Evolutionary conservation across 1,284 basidiomycete genomes (phyloP), one percentile per base, ranked within the genome.

Genomic region (Acaromyces ingoldii): DNA sequence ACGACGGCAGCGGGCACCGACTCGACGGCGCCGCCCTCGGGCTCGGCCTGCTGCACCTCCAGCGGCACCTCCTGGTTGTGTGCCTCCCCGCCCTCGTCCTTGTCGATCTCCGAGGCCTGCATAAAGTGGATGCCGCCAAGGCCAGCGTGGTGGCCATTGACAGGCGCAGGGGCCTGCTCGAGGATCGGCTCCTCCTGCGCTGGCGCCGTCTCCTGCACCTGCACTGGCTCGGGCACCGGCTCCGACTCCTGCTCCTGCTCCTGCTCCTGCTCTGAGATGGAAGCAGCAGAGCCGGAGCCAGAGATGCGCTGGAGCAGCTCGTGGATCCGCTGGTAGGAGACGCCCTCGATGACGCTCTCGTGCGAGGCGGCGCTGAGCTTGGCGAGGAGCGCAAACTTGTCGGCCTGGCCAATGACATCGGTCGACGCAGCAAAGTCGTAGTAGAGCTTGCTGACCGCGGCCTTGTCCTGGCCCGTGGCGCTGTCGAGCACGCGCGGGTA

Each of bases 21-120:
- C 17, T 45, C 42, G 15, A 25, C 42, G 10, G 42, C 42, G 19
- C 42, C 42, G 6, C 42, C 42, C 34, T 45, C 42, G 11, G 42
- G 42, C 24, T 45, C 42, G 17, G 24, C 42, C 34, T 45, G 42
- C 13, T 45, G n/a, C 3, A 45, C 15, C 15, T 45, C 42, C 13
- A n/a, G 19, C 4, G 28, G 13, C 2, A 31, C 42, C n/a, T 45
- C 25, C 17, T 37, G 6, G 3, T 17, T 37, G 4, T 37, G 36
- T 37, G 36, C 3, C 42, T 31, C 30, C 13, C 29, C 19, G 17
- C 17, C 13, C 19, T 13, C 34, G 13, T 28, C 21, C 25, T 29
- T 31, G 9, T 40, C 38, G 6, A 45, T 26, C 15, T 45, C 42
- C 3, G 42, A 45, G 11, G 11, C 25, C 24, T 45, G 42, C 25